These are phyloP conservation scores for Phytopythium mirpurense DNA, from an alignment of 352 stramenopile genomes.

Conservation along the genomic window DNA sequence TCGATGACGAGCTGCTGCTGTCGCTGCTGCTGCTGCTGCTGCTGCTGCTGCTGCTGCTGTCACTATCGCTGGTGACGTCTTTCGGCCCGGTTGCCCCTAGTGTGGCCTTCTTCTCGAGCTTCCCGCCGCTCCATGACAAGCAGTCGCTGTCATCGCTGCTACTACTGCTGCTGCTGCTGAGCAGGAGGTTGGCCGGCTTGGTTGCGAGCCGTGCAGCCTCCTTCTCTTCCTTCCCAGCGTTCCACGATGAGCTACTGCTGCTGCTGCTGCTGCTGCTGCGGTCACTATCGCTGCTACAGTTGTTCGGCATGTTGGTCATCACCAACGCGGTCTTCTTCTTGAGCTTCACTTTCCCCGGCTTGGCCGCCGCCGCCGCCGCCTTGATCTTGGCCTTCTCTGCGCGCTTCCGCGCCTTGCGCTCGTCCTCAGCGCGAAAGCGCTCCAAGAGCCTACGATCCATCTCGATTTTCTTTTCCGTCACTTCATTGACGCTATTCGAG, in stretches of 20 bases:
- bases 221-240: too few relatives aligned
- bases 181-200: too few relatives aligned
- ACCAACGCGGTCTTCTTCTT: constrained; percentile 1
- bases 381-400: constrained; percentile 2
- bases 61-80: background rate
- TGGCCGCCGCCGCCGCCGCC: background rate
- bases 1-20: constrained; percentile 13
- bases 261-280: constrained; percentile 14
- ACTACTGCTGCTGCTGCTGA: constrained; percentile 13
- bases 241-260: too few relatives aligned
- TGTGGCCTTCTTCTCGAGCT: constrained; percentile 1
- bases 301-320: background rate
- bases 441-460: too few relatives aligned
- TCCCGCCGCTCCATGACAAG: too few relatives aligned
- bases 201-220: too few relatives aligned
- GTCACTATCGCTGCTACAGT: background rate
- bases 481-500: constrained; percentile 8
- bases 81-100: background rate
- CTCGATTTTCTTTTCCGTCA: constrained; percentile 11
- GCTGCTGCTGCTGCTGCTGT: constrained; percentile 9
- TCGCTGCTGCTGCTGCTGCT: constrained; percentile 12
- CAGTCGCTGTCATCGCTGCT: too few relatives aligned
- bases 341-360: constrained; percentile 4
- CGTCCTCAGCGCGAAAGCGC: too few relatives aligned
- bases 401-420: constrained; percentile 2